Conservation (phyloP, 1,139 yeast species). For the Starmera stellimalicola region DNA sequence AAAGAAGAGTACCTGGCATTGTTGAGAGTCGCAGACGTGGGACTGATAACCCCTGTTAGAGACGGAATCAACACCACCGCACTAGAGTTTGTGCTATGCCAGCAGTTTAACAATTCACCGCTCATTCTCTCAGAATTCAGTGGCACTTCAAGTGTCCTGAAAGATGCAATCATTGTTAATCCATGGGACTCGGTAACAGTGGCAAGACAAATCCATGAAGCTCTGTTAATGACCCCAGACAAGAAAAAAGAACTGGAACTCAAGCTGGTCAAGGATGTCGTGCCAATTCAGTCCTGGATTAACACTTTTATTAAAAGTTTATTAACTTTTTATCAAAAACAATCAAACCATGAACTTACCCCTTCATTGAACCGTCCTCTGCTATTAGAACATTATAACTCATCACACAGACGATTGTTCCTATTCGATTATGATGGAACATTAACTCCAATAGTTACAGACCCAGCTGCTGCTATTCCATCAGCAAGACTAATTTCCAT, state of each 20-base stretch:
- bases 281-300: slow-evolving; percentile 79
- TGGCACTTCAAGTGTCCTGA: slow-evolving; percentile 77
- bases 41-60: slow-evolving; percentile 80
- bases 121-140: slow-evolving; percentile 85
- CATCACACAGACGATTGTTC: slow-evolving; percentile 63
- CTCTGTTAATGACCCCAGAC: slow-evolving; percentile 43
- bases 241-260: slow-evolving; percentile 34
- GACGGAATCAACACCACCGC: slow-evolving; percentile 98
- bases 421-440: slow-evolving; percentile 97
- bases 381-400: slow-evolving; percentile 47
- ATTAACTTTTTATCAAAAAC: slow-evolving; percentile 43
- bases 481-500: slow-evolving; percentile 59
- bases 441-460: slow-evolving; percentile 86
- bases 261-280: slow-evolving; percentile 54
- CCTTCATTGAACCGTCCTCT: slow-evolving; percentile 78
- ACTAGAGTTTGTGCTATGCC: slow-evolving; percentile 84
- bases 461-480: slow-evolving; percentile 98
- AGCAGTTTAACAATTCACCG: slow-evolving; percentile 63
- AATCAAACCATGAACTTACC: slow-evolving; percentile 49
- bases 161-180: slow-evolving; percentile 77
- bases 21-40: slow-evolving; percentile 81
- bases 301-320: slow-evolving; percentile 48
- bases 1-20: slow-evolving; percentile 86
- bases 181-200: slow-evolving; percentile 97
- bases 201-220: slow-evolving; percentile 70